These are phyloP conservation scores for Paramecium pentaurelia DNA, from an alignment of 73 alveolate species.

Conservation along the genomic window DNA sequence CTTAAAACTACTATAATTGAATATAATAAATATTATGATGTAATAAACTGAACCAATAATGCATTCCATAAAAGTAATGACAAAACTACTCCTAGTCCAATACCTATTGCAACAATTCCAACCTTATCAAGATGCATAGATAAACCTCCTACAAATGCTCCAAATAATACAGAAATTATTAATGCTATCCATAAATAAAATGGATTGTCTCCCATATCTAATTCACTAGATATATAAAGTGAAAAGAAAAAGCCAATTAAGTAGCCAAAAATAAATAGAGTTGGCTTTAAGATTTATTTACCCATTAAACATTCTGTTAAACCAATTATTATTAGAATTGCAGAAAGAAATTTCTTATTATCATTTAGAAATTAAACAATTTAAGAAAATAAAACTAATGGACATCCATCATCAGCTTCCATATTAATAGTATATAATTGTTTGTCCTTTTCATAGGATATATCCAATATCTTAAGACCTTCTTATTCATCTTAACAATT, in stretches of 20 bases:
- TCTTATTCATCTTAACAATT: not conserved
- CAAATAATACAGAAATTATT: not conserved
- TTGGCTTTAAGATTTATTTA: not conserved
- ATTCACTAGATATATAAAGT: not conserved
- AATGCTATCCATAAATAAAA: not conserved
- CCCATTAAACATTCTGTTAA: constrained; percentile 11
- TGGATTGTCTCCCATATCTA: not conserved
- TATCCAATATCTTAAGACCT: not conserved
- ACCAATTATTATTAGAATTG: not conserved
- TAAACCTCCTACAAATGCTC: not conserved
- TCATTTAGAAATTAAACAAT: not conserved
- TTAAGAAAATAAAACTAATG: not conserved
- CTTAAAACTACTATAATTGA: not conserved
- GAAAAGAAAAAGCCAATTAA: not conserved
- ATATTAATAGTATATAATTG: not conserved
- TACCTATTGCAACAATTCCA: not conserved
- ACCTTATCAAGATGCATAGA: not conserved
- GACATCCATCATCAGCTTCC: constrained; percentile 11
- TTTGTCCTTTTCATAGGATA: not conserved
- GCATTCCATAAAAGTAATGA: constrained; percentile 19
- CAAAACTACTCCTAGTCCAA: not conserved
- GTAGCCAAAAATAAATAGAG: not conserved
- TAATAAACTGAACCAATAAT: not conserved
- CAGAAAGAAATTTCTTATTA: not conserved
- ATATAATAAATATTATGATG: not conserved